Evolutionary conservation across 495 filamentous ascomycete genomes (phyloP).

Genomic region (Thozetella sp.): DNA sequence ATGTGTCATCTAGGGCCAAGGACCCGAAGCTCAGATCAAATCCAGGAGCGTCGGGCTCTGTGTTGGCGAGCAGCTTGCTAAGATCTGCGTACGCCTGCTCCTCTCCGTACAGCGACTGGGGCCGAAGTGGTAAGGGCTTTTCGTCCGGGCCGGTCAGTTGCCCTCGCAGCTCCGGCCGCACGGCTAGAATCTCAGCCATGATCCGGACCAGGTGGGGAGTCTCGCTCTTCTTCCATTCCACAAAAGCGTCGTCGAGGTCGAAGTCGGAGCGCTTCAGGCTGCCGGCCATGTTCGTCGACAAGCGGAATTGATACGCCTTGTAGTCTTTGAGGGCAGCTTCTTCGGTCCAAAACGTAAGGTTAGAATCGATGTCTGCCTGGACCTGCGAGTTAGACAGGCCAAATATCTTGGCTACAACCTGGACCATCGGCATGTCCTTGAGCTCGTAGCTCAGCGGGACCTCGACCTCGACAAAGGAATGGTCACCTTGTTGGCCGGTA

Average conservation of each 20-base stretch:
- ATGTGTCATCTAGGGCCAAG: constrained; percentile 63
- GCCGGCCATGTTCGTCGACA: constrained; percentile 74
- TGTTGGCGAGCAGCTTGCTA: constrained; percentile 48
- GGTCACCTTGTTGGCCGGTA: constrained; percentile 53
- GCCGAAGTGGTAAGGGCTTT: constrained; percentile 47
- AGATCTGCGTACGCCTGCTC: constrained; percentile 62
- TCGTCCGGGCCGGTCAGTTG: constrained; percentile 34
- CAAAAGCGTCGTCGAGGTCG: constrained; percentile 86
- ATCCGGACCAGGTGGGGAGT: constrained; percentile 82
- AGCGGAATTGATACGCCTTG: constrained; percentile 87
- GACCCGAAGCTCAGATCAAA: constrained; percentile 80
- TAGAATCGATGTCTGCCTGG: constrained; percentile 81
- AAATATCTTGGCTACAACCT: constrained; percentile 83
- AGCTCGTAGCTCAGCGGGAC: constrained; percentile 86
- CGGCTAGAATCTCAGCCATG: constrained; percentile 86
- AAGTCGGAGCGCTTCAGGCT: constrained; percentile 86
- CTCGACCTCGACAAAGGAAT: constrained; percentile 72
- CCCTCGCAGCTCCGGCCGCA: constrained; percentile 84
- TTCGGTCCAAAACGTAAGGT: constrained; percentile 85
- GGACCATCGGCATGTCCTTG: constrained; percentile 95
- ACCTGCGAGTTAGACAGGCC: constrained; percentile 72
- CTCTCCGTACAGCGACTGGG: constrained; percentile 34
- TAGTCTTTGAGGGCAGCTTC: constrained; percentile 87
- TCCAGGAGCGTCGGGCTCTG: constrained; percentile 52
- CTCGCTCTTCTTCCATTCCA: constrained; percentile 87